Percentiles rank a stretch among this genome's conserved stretches.
Evolutionary conservation across 108 stramenopile genomes (phyloP).

Genomic region (Stephanodiscus minutulus): DNA sequence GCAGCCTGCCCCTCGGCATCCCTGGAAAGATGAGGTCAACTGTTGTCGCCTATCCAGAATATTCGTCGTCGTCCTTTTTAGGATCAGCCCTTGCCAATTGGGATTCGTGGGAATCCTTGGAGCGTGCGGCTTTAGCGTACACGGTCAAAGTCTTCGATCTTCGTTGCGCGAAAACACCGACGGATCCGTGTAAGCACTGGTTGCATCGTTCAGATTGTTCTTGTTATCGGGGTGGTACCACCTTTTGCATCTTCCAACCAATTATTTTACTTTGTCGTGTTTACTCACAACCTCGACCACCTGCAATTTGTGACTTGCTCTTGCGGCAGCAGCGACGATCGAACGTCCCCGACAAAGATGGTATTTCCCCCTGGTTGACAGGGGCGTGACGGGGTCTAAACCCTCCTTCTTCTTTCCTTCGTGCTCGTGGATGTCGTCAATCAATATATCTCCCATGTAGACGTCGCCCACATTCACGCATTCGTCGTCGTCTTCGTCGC

Average conservation of each 20-base stretch:
- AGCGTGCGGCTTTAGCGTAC: neutral
- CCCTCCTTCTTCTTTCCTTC: too few species aligned
- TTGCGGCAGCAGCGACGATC: too few species aligned
- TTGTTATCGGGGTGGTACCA: neutral
- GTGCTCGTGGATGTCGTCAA: too few species aligned
- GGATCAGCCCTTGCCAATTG: too few species aligned
- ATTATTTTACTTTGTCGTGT: neutral
- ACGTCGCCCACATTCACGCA: conserved; percentile 27
- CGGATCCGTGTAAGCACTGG: neutral
- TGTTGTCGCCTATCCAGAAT: too few species aligned
- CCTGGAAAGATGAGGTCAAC: too few species aligned
- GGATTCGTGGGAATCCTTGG: too few species aligned
- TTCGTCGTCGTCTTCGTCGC: conserved; percentile 24
- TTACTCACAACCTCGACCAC: neutral
- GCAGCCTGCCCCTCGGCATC: too few species aligned
- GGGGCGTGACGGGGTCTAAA: neutral
- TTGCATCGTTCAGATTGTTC: neutral
- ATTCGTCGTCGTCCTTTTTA: too few species aligned
- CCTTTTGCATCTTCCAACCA: conserved; percentile 1
- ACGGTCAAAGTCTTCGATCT: conserved; percentile 11
- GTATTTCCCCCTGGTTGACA: conserved; percentile 7
- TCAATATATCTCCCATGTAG: conserved; percentile 13
- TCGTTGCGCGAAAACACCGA: neutral
- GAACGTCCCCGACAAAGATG: conserved; percentile 30
- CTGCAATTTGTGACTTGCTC: neutral